Conservation (phyloP, 495 filamentous ascomycete species). For the Cenococcum geophilum region DNA sequence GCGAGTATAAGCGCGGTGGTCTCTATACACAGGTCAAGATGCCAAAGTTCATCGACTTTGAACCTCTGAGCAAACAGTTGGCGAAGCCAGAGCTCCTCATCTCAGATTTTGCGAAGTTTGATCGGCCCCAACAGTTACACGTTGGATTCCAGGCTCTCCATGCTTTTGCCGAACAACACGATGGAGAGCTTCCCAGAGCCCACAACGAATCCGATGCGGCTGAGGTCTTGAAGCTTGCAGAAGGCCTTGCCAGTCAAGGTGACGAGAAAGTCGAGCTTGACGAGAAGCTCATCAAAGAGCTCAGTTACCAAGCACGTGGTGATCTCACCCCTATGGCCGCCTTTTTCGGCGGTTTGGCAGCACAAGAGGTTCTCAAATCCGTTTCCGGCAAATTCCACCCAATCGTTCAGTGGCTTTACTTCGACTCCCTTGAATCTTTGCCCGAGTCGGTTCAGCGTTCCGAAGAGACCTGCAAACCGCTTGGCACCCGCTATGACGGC, state of each 20-base stretch:
- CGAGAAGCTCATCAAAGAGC: conserved; percentile 85
- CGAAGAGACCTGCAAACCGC: conserved; percentile 80
- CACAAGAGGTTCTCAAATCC: conserved; percentile 94
- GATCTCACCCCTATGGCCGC: conserved; percentile 89
- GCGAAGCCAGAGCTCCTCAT: conserved; percentile 83
- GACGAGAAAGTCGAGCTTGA: conserved; percentile 79
- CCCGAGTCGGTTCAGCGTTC: conserved; percentile 66
- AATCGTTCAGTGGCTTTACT: conserved; percentile 89
- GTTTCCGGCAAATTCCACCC: conserved; percentile 97
- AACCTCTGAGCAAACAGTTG: conserved; percentile 65
- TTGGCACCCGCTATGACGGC: conserved; percentile 82
- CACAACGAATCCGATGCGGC: conserved; percentile 78
- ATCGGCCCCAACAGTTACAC: conserved; percentile 86
- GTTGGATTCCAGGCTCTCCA: conserved; percentile 89
- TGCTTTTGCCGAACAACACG: conserved; percentile 64
- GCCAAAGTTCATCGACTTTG: conserved; percentile 91
- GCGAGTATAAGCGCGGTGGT: conserved; percentile 79
- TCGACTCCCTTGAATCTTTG: conserved; percentile 93
- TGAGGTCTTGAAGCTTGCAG: conserved; percentile 66
- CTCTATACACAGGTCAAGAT: conserved; percentile 95
- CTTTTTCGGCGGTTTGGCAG: conserved; percentile 90
- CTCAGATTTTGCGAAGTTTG: conserved; percentile 96
- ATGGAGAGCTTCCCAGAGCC: conserved; percentile 66
- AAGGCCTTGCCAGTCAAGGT: conserved; percentile 55
- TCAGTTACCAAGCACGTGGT: conserved; percentile 92